phyloP scores from a whole-genome alignment of 75 land plant genomes.

The Pseudotsuga menziesii region DNA sequence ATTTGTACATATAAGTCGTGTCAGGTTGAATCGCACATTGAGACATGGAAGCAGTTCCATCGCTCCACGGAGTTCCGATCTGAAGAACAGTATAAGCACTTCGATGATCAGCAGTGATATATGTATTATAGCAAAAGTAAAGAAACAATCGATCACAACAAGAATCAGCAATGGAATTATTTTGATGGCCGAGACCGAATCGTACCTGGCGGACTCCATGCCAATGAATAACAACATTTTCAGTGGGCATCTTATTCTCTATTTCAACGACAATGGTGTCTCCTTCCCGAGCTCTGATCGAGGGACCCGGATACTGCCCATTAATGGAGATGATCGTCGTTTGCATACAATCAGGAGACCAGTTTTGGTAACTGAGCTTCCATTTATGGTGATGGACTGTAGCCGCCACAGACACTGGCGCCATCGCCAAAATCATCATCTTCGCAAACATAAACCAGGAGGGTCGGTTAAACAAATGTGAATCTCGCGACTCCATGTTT shows the following conservation, averaged over 20 bases:
- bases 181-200: conserved; percentile 12
- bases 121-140: no score
- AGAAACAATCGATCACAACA: no score
- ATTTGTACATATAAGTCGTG: conserved; percentile 63
- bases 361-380: conserved; percentile 26
- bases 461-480: not conserved
- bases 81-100: no score
- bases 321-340: conserved; percentile 35
- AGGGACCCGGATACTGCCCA: conserved; percentile 66
- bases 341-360: conserved; percentile 45
- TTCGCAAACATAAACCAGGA: not conserved
- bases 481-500: not conserved
- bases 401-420: conserved; percentile 14
- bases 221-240: conserved; percentile 77
- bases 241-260: conserved; percentile 52
- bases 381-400: conserved; percentile 29
- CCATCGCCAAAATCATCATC: not conserved
- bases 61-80: conserved; percentile 31
- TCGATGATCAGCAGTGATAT: no score
- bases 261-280: conserved; percentile 73
- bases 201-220: conserved; percentile 84
- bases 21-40: conserved; percentile 75
- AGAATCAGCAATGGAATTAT: no score
- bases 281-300: conserved; percentile 57
- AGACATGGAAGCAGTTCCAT: conserved; percentile 77